Conservation (phyloP, 2,329 filamentous ascomycete genomes). For the Reticulascus tulasneorum region DNA sequence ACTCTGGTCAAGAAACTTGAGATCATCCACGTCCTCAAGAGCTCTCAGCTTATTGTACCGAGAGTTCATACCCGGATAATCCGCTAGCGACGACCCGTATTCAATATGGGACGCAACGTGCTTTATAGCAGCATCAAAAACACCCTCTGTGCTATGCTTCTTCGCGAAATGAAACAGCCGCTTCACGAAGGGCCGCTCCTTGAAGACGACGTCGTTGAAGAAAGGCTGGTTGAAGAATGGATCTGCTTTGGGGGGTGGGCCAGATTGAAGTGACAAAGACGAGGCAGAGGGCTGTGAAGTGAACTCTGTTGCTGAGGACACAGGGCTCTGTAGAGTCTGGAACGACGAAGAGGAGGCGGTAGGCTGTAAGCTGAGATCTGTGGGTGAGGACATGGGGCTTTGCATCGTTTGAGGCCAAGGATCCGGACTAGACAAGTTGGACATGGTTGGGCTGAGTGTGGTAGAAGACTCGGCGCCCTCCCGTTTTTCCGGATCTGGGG, state of each 20-base stretch:
- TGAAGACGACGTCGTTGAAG: slow-evolving; percentile 67
- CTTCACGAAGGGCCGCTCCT: slow-evolving; percentile 65
- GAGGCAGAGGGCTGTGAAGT: slow-evolving; percentile 10
- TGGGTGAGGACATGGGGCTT: slow-evolving; percentile 16
- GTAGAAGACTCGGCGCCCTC: slow-evolving; percentile 13
- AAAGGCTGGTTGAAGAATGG: slow-evolving; percentile 75
- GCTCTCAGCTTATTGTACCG: slow-evolving; percentile 67
- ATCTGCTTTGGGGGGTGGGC: slow-evolving; percentile 29
- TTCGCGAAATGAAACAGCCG: slow-evolving; percentile 71
- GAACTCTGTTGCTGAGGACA: slow-evolving; percentile 16
- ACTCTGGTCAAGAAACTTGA: slow-evolving; percentile 22
- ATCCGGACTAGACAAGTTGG: slow-evolving; percentile 16
- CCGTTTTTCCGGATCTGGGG: slow-evolving; percentile 22
- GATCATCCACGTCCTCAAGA: slow-evolving; percentile 67
- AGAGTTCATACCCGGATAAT: slow-evolving; percentile 64
- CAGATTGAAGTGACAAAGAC: too few species aligned
- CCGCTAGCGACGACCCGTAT: slow-evolving; percentile 76
- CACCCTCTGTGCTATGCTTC: slow-evolving; percentile 70
- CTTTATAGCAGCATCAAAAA: slow-evolving; percentile 65
- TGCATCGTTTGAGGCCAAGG: slow-evolving; percentile 20
- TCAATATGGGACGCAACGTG: slow-evolving; percentile 79
- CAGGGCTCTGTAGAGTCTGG: slow-evolving; percentile 18
- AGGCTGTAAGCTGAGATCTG: slow-evolving; percentile 13
- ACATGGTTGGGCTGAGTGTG: slow-evolving; percentile 9
- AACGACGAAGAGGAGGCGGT: slow-evolving; percentile 18